phyloP scores from a whole-genome alignment of 805 yeast species.

The Saccharomyces kudriavzevii region DNA sequence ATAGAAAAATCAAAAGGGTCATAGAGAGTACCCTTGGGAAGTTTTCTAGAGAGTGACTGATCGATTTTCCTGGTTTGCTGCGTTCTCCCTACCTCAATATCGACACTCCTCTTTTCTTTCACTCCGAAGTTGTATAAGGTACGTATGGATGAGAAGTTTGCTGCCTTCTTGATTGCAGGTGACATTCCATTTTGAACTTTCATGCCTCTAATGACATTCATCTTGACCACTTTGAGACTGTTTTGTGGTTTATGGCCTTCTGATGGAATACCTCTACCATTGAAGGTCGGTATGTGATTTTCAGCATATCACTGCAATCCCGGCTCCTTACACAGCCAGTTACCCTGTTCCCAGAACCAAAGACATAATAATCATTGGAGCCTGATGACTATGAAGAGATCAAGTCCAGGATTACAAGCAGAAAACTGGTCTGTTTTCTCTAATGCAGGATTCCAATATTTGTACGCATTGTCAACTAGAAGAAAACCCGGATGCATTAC shows the following conservation, averaged over 20 bases:
- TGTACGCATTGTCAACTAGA: slow-evolving; percentile 8
- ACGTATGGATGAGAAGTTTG: not conserved
- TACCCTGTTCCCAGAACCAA: not conserved
- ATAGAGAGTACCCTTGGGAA: slow-evolving; percentile 48
- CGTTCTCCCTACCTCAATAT: slow-evolving; percentile 7
- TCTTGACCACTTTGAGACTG: not conserved
- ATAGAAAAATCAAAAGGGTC: slow-evolving; percentile 77
- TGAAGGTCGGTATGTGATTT: not conserved
- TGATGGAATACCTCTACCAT: not conserved
- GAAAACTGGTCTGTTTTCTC: not conserved
- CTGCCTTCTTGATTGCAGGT: not conserved
- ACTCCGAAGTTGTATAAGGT: not conserved
- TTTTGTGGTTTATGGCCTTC: not conserved
- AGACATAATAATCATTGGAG: not conserved
- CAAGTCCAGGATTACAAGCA: not conserved
- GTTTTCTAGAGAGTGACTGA: slow-evolving; percentile 37
- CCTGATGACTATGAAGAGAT: not conserved
- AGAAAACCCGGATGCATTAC: slow-evolving; percentile 7
- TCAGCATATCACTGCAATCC: not conserved
- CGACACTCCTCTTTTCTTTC: not conserved
- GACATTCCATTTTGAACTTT: not conserved
- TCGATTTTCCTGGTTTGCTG: slow-evolving; percentile 22
- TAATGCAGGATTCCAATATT: slow-evolving; percentile 3
- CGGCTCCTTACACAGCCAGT: not conserved
- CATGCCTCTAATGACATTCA: not conserved